phyloP scores from a whole-genome alignment of 495 filamentous ascomycete genomes.

The Penicillium steckii region DNA sequence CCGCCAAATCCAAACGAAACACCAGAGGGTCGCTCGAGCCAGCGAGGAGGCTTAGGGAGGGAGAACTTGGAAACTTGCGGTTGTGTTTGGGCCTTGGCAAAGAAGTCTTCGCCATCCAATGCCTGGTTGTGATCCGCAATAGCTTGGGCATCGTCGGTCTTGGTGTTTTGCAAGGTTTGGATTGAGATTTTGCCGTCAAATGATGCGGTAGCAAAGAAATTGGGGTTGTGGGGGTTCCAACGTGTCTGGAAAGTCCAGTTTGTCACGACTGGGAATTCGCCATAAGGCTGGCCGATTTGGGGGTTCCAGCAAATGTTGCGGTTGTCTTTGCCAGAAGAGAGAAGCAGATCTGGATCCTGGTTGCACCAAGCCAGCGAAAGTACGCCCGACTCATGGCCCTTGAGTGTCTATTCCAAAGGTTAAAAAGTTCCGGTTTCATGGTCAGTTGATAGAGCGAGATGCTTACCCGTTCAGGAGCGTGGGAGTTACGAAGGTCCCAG shows the following conservation, averaged over 20 bases:
- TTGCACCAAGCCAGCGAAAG: conserved; percentile 94
- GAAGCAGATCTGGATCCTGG: conserved; percentile 84
- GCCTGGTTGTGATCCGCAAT: conserved; percentile 61
- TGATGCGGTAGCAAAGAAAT: conserved; percentile 87
- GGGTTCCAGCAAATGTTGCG: conserved; percentile 95
- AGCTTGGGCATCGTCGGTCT: conserved; percentile 47
- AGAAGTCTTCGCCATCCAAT: conserved; percentile 94
- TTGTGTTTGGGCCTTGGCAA: conserved; percentile 86
- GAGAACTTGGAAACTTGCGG: conserved; percentile 87
- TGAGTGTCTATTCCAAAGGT: conserved; percentile 53
- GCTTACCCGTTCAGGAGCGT: conserved; percentile 78
- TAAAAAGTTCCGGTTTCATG: background rate
- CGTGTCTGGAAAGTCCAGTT: conserved; percentile 98
- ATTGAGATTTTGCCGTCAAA: conserved; percentile 95
- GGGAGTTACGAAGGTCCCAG: conserved; percentile 96
- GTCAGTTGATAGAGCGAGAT: background rate
- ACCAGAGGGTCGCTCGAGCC: conserved; percentile 81
- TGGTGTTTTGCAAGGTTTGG: conserved; percentile 89
- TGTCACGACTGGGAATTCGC: conserved; percentile 94
- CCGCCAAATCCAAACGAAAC: conserved; percentile 96
- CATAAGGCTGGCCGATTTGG: conserved; percentile 78
- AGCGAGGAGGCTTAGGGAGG: conserved; percentile 81
- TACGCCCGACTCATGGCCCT: conserved; percentile 88
- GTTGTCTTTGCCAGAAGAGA: conserved; percentile 97
- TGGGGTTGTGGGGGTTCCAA: conserved; percentile 92